Base-by-base conservation (phyloP, 306 rosid genomes). In the Ammopiptanthus mongolicus region DNA sequence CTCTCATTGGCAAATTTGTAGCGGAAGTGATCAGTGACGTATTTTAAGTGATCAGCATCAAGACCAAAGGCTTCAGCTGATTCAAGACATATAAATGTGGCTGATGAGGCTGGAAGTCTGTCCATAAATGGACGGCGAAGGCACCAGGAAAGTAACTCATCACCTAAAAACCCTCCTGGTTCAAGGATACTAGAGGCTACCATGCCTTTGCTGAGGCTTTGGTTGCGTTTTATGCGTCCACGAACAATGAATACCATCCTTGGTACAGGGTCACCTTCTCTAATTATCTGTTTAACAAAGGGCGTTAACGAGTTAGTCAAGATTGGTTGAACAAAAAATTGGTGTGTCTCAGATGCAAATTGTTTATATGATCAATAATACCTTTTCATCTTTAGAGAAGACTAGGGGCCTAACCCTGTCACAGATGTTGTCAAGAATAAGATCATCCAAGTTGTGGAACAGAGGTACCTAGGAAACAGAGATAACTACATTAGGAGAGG, bases 201-300 rank as follows among this genome's bases (percentile, higher is more conserved):
- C 85, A 88, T 64, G 64, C 99, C 99, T 83, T 95, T 95, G 89
- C 97, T 95, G 11, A 95, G 93, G 84, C 84, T 84, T 73, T 95
- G 99, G 83, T 31, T 71, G 8, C 99, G 81, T 34, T 74, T 79
- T 73, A 95, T 85, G 52, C 90, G 86, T 19, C 99, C 99, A 0
- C 93, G 86, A 52, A 95, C 97, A 0, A 92, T 84, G 85, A 95
- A 95, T 13, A 95, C 51, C 90, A 95, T 95, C 75, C 91, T 92
- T 11, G 86, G 87, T 21, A 95, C 99, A 3, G 97, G 99, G 50
- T 95, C 99, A 31, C 97, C 99, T 87, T 95, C 99, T 82, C 97
- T 87, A 17, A 92, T 90, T 47, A 95, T 92, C 99, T 95, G 90
- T 78, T 75, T 42, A 56, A 58, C 33, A 58, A 58, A 25, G n/a